Evolutionary conservation across 176 grass and related monocot species (phyloP).

Genomic region (Lolium rigidum): DNA sequence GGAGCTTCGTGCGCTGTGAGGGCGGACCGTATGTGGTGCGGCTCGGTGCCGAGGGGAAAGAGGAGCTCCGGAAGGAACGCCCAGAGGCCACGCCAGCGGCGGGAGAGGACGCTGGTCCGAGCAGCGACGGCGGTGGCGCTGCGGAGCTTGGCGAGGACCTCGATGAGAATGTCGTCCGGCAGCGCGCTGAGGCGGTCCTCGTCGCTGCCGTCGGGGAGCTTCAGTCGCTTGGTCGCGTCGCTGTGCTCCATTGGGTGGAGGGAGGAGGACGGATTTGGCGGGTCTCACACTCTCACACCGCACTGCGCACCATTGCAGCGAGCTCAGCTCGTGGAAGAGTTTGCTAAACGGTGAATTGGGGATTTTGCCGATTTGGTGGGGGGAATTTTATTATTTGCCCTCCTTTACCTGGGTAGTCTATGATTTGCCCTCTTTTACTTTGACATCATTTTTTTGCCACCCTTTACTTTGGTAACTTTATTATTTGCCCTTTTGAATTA

Average conservation of each 20-base stretch:
- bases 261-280: not conserved
- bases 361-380: not conserved
- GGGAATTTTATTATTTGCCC: too few relatives aligned
- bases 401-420: too few relatives aligned
- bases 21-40: not conserved
- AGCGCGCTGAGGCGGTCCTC: not conserved
- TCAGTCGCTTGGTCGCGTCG: not conserved
- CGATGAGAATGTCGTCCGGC: not conserved
- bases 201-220: not conserved
- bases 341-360: not conserved
- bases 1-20: not conserved
- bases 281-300: not conserved
- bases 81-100: conserved; percentile 19
- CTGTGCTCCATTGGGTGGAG: not conserved
- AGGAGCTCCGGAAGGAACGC: not conserved
- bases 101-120: conserved; percentile 38
- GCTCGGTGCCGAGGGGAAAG: not conserved
- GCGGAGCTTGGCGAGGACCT: conserved; percentile 13
- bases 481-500: too few relatives aligned
- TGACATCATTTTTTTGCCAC: too few relatives aligned
- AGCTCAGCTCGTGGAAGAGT: not conserved
- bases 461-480: too few relatives aligned
- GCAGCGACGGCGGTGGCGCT: not conserved
- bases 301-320: not conserved
- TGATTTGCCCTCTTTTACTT: too few relatives aligned